Evolutionary conservation across 495 filamentous ascomycete species (phyloP), one percentile per base, ranked within the genome.

Genomic region (Baudoinia panamericana): DNA sequence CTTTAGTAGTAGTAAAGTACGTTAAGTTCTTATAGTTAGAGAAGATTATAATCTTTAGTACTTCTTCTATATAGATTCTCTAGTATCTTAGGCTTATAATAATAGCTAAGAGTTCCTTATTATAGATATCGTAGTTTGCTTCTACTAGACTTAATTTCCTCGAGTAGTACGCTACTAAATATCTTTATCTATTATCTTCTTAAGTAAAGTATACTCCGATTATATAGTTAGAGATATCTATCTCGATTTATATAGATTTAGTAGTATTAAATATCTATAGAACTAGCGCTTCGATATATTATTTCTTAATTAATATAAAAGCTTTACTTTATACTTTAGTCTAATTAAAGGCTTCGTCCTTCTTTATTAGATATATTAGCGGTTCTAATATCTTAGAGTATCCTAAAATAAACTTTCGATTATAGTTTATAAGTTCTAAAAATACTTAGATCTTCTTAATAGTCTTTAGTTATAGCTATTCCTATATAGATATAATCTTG

Each of bases 221-320:
- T 5, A 46, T 51, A 12, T 18, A 45, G 19, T 39, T 45, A 3
- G 54, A 59, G 8, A 54, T 41, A 30, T 59, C 57, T 6, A 45
- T 52, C 41, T 59, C 54, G 13, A 59, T 10, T 6, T n/a, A 6
- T 10, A 45, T 45, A 10, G 34, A 24, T 29, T 23, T 27, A 11
- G 8, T 18, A 6, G 28, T 26, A 18, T 46, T 20, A 18, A 46
- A 46, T 15, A 39, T 32, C 7, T 8, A 5, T 39, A 46, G 49
- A 7, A 58, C 43, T 26, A 32, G 50, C 10, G 49, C 50, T 11
- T 30, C 32, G 37, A 65, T 65, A 58, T 70, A 69, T 36, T 60
- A 52, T 18, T 61, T 58, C 51, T 74, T 69, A 36, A 68, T 52
- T 5, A 46, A 36, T 11, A 58, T 56, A 36, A 72, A 72, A 20